Evolutionary conservation across 495 filamentous ascomycete species (phyloP), one percentile per base, ranked within the genome.

Genomic region (Aspergillus affinis): DNA sequence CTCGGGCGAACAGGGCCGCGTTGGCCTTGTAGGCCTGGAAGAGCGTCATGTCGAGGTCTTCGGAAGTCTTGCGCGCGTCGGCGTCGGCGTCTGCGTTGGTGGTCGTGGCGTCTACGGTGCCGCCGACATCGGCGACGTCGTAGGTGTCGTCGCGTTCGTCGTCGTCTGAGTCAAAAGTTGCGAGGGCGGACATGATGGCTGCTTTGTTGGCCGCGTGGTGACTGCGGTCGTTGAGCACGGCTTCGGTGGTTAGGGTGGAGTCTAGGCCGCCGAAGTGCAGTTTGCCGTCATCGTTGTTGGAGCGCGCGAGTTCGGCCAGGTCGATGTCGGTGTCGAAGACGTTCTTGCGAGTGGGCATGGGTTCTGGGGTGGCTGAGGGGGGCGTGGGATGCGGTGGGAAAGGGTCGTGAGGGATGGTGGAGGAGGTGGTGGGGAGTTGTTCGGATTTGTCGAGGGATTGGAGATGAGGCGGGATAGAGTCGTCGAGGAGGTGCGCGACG

Each of bases 141-240:
- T 98, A 98, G 2, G 94, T 98, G 68, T 98, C 94, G 74, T 98
- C 94, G 36, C 92, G 87, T 75, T 98, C 94, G 74, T 98, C 94
- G 68, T 97, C 93, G 64, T 97, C 94, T 0, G 87, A 87, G 76
- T 98, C 93, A 66, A 98, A 97, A 6, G 90, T 84, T 12, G 91
- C 90, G 12, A 98, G 86, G 0, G 94, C 94, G 20, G 94, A 88
- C 13, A 97, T 82, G 68, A 98, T 97, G 32, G 92, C 88, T 6
- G 91, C 88, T 76, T 97, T 97, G 67, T 87, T 83, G 44, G 83
- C 76, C 27, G 86, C 81, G 30, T 82, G 80, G 44, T 87, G 64
- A 57, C 65, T 73, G 57, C 78, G 78, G 59, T 83, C 76, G 21
- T 77, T 65, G 46, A 86, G 81, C 55, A 88, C 65, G 30, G 61